Conservation (phyloP, 2,329 filamentous ascomycete species). For the Clonostachys byssicola region DNA sequence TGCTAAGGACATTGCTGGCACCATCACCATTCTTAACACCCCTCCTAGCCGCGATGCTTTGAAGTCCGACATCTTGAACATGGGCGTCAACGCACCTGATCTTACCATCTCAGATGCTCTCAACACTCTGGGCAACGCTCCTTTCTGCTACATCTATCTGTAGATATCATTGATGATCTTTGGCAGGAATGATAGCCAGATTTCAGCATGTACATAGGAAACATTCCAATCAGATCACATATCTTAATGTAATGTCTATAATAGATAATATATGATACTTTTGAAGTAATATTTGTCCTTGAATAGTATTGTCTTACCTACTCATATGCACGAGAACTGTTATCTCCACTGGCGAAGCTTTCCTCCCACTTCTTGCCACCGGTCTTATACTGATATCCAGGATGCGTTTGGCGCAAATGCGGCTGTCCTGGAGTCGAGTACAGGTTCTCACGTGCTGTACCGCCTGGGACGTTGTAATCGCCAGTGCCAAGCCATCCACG, state of each 20-base stretch:
- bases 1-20: constrained; percentile 1
- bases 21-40: constrained; percentile 4
- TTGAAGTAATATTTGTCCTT: too few relatives aligned
- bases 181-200: too few relatives aligned
- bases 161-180: neutral
- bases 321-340: too few relatives aligned
- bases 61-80: constrained; percentile 3
- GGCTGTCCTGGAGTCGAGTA: constrained; percentile 23
- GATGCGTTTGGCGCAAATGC: neutral
- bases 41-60: constrained; percentile 6
- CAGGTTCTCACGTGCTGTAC: constrained; percentile 54
- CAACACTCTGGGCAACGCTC: constrained; percentile 6
- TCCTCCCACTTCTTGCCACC: too few relatives aligned
- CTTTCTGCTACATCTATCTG: constrained; percentile 7
- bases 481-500: constrained; percentile 16
- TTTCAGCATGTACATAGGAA: too few relatives aligned
- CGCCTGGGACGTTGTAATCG: constrained; percentile 18
- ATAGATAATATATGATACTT: too few relatives aligned
- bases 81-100: constrained; percentile 2
- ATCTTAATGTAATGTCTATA: too few relatives aligned
- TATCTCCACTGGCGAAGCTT: too few relatives aligned
- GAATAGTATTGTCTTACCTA: too few relatives aligned
- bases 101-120: constrained; percentile 2
- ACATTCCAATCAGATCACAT: too few relatives aligned
- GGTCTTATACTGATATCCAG: neutral